These are phyloP conservation scores for Xanthoconium stramineum DNA, from an alignment of 768 basidiomycete species.

Conservation along the genomic window DNA sequence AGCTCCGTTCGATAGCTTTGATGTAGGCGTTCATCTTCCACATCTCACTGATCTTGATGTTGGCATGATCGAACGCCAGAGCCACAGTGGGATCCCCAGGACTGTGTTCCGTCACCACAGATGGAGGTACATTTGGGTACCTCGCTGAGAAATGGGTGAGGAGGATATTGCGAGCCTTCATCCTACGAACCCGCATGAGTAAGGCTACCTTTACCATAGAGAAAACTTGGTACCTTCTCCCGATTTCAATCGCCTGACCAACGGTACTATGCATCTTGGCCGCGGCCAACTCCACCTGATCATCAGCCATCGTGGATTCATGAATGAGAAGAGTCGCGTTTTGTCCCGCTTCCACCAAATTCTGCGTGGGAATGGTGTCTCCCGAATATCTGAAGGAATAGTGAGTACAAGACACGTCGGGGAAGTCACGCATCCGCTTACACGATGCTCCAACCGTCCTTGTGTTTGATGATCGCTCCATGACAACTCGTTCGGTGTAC, in stretches of 20 bases:
- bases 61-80: constrained; percentile 79
- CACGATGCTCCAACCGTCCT: constrained; percentile 50
- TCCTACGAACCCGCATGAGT: constrained; percentile 42
- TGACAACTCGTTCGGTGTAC: constrained; percentile 70
- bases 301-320: constrained; percentile 91
- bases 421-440: constrained; percentile 18
- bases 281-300: constrained; percentile 66
- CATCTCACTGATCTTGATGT: constrained; percentile 71
- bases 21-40: constrained; percentile 83
- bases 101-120: constrained; percentile 23
- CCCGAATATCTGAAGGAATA: constrained; percentile 71
- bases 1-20: constrained; percentile 62
- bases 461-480: constrained; percentile 65
- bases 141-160: constrained; percentile 95
- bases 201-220: not conserved
- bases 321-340: constrained; percentile 84
- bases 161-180: constrained; percentile 82
- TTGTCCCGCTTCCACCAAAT: constrained; percentile 60
- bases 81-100: constrained; percentile 50
- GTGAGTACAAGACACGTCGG: not conserved
- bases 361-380: constrained; percentile 78
- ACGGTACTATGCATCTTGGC: constrained; percentile 88
- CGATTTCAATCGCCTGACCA: constrained; percentile 81
- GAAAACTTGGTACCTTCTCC: constrained; percentile 48
- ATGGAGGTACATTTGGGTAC: constrained; percentile 80